Conservation (phyloP, 495 filamentous ascomycete genomes). For the Neurospora sublineolata region DNA sequence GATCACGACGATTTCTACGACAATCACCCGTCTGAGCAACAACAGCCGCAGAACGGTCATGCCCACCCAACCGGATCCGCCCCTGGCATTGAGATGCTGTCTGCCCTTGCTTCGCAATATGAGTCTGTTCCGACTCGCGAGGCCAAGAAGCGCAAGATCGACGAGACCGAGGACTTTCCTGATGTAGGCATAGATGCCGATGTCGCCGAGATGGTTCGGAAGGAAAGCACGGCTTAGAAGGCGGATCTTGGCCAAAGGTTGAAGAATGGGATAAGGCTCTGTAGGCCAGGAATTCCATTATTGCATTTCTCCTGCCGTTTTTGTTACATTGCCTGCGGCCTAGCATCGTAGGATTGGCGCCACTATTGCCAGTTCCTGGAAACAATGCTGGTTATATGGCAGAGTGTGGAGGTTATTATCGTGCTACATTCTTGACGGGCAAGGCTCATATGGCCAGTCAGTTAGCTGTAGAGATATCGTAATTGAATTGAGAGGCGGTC, state of each 20-base stretch:
- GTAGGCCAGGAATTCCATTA: background rate
- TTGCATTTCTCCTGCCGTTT: background rate
- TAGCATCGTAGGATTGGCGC: background rate
- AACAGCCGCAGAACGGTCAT: conserved; percentile 18
- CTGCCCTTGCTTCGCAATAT: conserved; percentile 38
- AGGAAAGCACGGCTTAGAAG: conserved; percentile 22
- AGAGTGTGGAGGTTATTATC: background rate
- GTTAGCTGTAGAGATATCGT: background rate
- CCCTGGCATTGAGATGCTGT: conserved; percentile 38
- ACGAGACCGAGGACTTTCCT: conserved; percentile 51
- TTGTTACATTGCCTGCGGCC: background rate
- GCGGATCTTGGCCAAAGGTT: background rate
- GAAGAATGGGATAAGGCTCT: background rate
- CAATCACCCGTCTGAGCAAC: conserved; percentile 4
- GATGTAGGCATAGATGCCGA: conserved; percentile 70
- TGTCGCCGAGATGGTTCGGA: conserved; percentile 66
- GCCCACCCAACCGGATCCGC: conserved; percentile 16
- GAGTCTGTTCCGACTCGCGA: conserved; percentile 35
- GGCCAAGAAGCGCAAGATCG: conserved; percentile 69
- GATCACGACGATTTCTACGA: conserved; percentile 18
- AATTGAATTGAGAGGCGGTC: background rate
- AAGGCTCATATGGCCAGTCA: background rate
- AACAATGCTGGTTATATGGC: no score
- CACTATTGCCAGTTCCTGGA: no score
- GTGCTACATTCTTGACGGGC: background rate